Evolutionary conservation across 495 filamentous ascomycete genomes (phyloP), one percentile per base, ranked within the genome.

Genomic region (Hypomontagnella monticulosa): DNA sequence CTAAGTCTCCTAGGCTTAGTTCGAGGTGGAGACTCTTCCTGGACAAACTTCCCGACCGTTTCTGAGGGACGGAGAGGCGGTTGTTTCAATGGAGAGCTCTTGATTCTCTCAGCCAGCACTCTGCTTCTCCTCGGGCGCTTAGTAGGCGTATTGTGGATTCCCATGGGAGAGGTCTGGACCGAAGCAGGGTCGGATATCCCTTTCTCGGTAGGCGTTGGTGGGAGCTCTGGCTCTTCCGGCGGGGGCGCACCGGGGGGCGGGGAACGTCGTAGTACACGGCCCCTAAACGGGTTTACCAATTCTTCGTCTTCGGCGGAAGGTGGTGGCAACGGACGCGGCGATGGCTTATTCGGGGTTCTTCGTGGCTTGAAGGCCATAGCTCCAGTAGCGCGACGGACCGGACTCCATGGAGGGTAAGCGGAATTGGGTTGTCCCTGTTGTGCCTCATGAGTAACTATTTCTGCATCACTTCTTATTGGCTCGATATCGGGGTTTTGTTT

Each of bases 171-270:
- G 0, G 80, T 82, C 57, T 77, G 81, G 23, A 82, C 72, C 3
- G 69, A 67, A 16, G 80, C 73, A 4, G 83, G 82, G 64, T 86
- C 83, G 11, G 74, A 84, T 53, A 88, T 75, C 3, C 86, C 85
- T 37, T 81, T 67, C 56, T 88, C 83, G 30, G 85, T 86, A 15
- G 89, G 89, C 3, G 89, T 92, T 8, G 88, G 88, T 7, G 89
- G 90, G 18, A 93, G 78, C 34, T 90, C 88, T 7, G 88, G 89
- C 64, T 93, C 89, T 14, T 78, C 74, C 0, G 67, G 61, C 4
- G 54, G 43, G 4, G 77, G 55, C 10, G 76, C 80, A 0, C 78
- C 79, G 4, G 71, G 73, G 41, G 78, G 71, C 6, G 79, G 75
- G 18, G 74, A 75, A 19, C 67, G 70, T 16, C 60, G 75, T 70